Percentiles rank a stretch among this genome's conserved stretches.
Evolutionary conservation across 1,284 basidiomycete species (phyloP).

Genomic region (Inonotus hispidus): DNA sequence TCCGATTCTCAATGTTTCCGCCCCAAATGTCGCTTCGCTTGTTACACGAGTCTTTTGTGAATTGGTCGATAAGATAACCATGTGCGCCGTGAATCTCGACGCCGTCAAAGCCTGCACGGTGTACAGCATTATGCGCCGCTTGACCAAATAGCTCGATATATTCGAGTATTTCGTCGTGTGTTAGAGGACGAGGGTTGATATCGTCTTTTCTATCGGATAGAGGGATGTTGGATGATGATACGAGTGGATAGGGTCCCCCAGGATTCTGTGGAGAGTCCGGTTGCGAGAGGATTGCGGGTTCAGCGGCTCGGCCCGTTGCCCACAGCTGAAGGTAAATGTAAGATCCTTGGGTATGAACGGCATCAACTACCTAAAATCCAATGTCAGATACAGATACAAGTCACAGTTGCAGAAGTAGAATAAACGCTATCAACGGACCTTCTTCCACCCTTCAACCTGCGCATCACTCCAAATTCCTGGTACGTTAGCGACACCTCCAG

Average conservation of each 20-base stretch:
- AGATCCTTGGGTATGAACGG: slow-evolving; percentile 40
- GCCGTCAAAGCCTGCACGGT: slow-evolving; percentile 31
- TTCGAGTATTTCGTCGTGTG: slow-evolving; percentile 37
- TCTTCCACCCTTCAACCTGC: slow-evolving; percentile 30
- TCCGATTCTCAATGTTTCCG: slow-evolving; percentile 41
- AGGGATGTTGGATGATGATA: slow-evolving; percentile 37
- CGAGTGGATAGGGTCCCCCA: slow-evolving; percentile 28
- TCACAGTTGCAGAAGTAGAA: background rate
- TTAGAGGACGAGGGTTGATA: slow-evolving; percentile 27
- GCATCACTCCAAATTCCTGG: slow-evolving; percentile 26
- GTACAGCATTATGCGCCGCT: slow-evolving; percentile 30
- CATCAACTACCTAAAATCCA: slow-evolving; percentile 25
- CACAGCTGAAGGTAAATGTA: slow-evolving; percentile 46
- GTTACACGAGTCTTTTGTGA: slow-evolving; percentile 23
- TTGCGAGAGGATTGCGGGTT: slow-evolving; percentile 27
- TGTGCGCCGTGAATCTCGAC: slow-evolving; percentile 24
- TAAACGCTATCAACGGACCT: slow-evolving; percentile 7
- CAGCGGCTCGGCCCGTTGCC: slow-evolving; percentile 41
- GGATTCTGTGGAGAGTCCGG: slow-evolving; percentile 14
- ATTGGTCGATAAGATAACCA: slow-evolving; percentile 23
- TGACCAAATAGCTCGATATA: slow-evolving; percentile 25
- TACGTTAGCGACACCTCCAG: slow-evolving; percentile 21
- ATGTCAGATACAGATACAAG: background rate
- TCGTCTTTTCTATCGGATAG: slow-evolving; percentile 26
- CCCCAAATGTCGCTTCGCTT: slow-evolving; percentile 47